Conservation (phyloP, 106 monocot genomes). For the Platanthera zijinensis region DNA sequence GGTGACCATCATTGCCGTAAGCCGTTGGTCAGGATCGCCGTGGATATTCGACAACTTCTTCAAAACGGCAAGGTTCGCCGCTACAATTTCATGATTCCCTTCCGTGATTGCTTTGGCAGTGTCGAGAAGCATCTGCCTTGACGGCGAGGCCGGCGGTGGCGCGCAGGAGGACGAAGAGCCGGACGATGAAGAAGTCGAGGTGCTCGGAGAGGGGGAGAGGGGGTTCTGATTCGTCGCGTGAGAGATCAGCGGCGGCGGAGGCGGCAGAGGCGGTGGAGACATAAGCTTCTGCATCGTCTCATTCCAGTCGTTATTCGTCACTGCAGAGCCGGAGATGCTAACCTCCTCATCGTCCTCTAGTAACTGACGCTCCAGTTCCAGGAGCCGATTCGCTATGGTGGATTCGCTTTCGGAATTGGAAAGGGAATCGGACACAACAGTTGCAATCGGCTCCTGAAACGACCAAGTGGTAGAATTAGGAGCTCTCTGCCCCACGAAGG, state of each 20-base stretch:
- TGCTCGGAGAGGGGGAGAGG: conserved; percentile 8
- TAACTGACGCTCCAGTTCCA: conserved; percentile 53
- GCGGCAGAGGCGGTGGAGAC: conserved; percentile 7
- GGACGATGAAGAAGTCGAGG: conserved; percentile 42
- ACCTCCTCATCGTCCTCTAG: conserved; percentile 39
- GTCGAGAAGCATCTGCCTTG: conserved; percentile 56
- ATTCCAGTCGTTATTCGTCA: conserved; percentile 32
- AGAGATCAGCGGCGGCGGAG: neutral
- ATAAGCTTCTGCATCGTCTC: conserved; percentile 23
- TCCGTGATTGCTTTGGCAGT: conserved; percentile 53
- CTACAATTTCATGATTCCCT: conserved; percentile 37
- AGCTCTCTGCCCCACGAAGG: neutral
- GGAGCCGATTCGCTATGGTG: conserved; percentile 14
- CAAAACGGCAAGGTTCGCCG: conserved; percentile 20
- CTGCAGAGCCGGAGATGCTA: conserved; percentile 24
- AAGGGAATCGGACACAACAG: neutral
- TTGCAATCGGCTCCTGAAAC: neutral
- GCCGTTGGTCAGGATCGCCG: conserved; percentile 66
- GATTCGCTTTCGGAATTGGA: conserved; percentile 3
- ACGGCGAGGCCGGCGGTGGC: conserved; percentile 21
- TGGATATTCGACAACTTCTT: conserved; percentile 40
- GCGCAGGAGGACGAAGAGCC: conserved; percentile 32
- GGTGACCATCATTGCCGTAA: conserved; percentile 41
- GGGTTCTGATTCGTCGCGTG: neutral
- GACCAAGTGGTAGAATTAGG: conserved; percentile 8